Conservation (phyloP, 768 basidiomycete species). For the Goffeauzyma gilvescens region DNA sequence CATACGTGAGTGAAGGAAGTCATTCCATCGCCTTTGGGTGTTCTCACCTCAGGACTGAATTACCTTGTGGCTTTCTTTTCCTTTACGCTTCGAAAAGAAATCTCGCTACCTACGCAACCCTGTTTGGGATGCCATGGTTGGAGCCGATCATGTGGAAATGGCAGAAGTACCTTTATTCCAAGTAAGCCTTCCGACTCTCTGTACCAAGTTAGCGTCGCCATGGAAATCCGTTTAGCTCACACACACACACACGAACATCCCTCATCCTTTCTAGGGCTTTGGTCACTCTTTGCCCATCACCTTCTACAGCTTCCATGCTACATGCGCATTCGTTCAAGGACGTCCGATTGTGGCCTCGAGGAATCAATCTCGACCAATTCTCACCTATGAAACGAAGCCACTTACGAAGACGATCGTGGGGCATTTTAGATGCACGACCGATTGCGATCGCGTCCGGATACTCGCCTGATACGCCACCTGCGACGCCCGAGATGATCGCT, state of each 20-base stretch:
- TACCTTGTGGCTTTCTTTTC: background rate
- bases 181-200: conserved; percentile 15
- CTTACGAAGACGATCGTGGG: conserved; percentile 28
- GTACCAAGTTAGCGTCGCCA: too few species aligned
- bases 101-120: conserved; percentile 33
- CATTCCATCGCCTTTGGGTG: too few species aligned
- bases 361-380: conserved; percentile 33
- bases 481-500: conserved; percentile 12
- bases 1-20: conserved; percentile 35
- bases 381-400: conserved; percentile 24
- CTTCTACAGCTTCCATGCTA: conserved; percentile 33
- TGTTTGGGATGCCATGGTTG: conserved; percentile 34
- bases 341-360: conserved; percentile 34
- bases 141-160: conserved; percentile 35
- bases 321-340: conserved; percentile 21
- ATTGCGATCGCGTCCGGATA: too few species aligned
- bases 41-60: background rate
- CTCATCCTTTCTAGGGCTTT: conserved; percentile 19
- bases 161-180: conserved; percentile 28
- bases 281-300: conserved; percentile 35
- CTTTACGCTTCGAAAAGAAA: conserved; percentile 14
- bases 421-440: conserved; percentile 9
- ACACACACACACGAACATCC: background rate
- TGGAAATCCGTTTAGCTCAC: too few species aligned
- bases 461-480: conserved; percentile 14